Evolutionary conservation across 108 stramenopile species (phyloP).

Genomic region (Thalassiosira profunda): DNA sequence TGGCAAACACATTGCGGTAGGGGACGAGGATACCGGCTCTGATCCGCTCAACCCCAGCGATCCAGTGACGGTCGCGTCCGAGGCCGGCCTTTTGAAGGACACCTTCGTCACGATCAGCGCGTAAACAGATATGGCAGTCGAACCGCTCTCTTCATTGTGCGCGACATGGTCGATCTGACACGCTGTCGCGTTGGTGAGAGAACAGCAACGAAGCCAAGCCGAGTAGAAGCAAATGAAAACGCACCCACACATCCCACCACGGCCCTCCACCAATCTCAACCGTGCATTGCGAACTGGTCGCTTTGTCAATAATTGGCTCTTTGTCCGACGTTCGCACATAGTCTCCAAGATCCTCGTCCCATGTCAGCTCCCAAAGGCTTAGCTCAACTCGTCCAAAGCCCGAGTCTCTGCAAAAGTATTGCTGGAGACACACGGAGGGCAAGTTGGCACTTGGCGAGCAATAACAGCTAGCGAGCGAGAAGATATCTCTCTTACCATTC

Average conservation of each 20-base stretch:
- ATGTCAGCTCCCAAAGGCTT: slow-evolving; percentile 76
- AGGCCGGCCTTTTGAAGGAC: slow-evolving; percentile 30
- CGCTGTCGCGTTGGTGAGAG: too few species aligned
- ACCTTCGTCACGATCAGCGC: slow-evolving; percentile 20
- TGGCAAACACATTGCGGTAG: slow-evolving; percentile 21
- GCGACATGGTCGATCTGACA: too few species aligned
- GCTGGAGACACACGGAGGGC: neutral
- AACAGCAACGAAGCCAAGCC: too few species aligned
- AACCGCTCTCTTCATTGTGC: neutral
- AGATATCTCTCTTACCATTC: slow-evolving; percentile 56
- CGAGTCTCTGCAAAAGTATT: slow-evolving; percentile 82
- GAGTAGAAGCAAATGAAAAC: too few species aligned
- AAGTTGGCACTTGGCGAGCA: too few species aligned
- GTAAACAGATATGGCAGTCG: slow-evolving; percentile 3
- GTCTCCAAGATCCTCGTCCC: slow-evolving; percentile 49
- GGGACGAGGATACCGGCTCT: neutral
- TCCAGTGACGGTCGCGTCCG: slow-evolving; percentile 22
- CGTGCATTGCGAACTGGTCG: slow-evolving; percentile 63
- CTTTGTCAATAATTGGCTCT: slow-evolving; percentile 55
- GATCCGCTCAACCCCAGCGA: neutral
- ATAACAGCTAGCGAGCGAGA: neutral
- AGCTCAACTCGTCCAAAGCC: slow-evolving; percentile 67
- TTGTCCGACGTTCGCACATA: slow-evolving; percentile 49
- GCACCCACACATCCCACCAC: slow-evolving; percentile 67
- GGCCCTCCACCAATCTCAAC: slow-evolving; percentile 86